Base-by-base conservation (phyloP, 2,329 filamentous ascomycete species). In the Venturia aucupariae region DNA sequence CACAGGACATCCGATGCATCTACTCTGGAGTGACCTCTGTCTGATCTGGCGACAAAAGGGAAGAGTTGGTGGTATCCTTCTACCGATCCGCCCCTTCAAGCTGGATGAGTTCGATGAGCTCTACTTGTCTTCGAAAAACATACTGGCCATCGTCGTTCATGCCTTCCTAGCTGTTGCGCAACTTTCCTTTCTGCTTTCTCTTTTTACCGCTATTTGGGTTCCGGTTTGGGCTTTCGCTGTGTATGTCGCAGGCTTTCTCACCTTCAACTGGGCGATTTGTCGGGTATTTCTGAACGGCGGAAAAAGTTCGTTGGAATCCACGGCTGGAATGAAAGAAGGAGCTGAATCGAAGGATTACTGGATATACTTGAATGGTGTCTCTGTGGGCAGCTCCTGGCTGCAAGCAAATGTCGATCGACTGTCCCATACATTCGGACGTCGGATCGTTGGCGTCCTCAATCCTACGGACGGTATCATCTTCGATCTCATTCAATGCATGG, bases 291-390 rank as follows among this genome's bases (percentile, higher is more conserved):
- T 75, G n/a, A 80, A 79, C 65, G 73, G 75, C 51, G 48, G 64
- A 27, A 62, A 67, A 59, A 65, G 67, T 59, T 60, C 67, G 35
- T 64, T 86, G 81, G 80, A 72, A 77, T 85, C 82, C 68, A 73
- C 75, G 22, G 85, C 84, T 62, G 85, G 82, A 66, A 79, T 85
- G 1, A 24, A 46, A 38, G 59, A 39, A 48, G 35, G 24, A 48
- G 17, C 74, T 74, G 1, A 73, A 74, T n/a, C 78, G 78, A 57
- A 64, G n/a, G 89, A 92, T 75, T 82, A 86, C 70, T 93, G 90
- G 90, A 80, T 92, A 19, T 92, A 89, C 71, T 74, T 92, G 62
- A 92, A 92, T 70, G 90, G 90, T 0, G 84, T 92, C 32, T 84
- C 82, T 11, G 81, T 81, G 35, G 83, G 82, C 83, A 86, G 69